These are phyloP conservation scores for Gyrodon lividus DNA, from an alignment of 768 basidiomycete species.

Conservation along the genomic window DNA sequence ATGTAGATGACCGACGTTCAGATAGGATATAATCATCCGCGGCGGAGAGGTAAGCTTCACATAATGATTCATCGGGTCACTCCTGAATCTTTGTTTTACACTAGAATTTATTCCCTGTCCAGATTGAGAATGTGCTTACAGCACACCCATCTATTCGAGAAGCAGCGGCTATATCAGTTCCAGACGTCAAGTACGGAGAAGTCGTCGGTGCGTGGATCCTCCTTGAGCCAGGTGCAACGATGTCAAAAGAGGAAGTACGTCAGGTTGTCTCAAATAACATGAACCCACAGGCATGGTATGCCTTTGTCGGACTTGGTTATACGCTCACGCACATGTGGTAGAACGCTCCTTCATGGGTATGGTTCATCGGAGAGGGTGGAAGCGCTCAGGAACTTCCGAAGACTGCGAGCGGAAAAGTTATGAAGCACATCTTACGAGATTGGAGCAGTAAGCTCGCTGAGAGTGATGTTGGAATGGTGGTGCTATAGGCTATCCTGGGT, in stretches of 20 bases:
- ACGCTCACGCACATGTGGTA: conserved; percentile 27
- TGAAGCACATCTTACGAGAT: conserved; percentile 72
- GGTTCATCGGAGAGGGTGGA: conserved; percentile 74
- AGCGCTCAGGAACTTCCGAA: conserved; percentile 63
- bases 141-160: conserved; percentile 58
- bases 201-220: conserved; percentile 81
- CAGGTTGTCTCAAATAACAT: conserved; percentile 53
- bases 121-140: conserved; percentile 76
- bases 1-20: conserved; percentile 2
- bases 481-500: neutral
- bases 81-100: neutral
- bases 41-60: conserved; percentile 65
- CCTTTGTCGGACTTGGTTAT: neutral
- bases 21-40: conserved; percentile 79
- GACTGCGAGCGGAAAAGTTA: conserved; percentile 85
- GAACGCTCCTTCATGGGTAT: conserved; percentile 82
- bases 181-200: conserved; percentile 67
- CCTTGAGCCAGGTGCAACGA: conserved; percentile 35
- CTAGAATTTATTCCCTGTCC: conserved; percentile 82
- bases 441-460: conserved; percentile 62
- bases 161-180: conserved; percentile 72
- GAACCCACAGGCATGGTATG: conserved; percentile 70
- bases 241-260: conserved; percentile 55
- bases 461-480: conserved; percentile 39
- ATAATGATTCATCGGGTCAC: neutral